Conservation (phyloP, 768 basidiomycete genomes). For the Termitomyces sp. region DNA sequence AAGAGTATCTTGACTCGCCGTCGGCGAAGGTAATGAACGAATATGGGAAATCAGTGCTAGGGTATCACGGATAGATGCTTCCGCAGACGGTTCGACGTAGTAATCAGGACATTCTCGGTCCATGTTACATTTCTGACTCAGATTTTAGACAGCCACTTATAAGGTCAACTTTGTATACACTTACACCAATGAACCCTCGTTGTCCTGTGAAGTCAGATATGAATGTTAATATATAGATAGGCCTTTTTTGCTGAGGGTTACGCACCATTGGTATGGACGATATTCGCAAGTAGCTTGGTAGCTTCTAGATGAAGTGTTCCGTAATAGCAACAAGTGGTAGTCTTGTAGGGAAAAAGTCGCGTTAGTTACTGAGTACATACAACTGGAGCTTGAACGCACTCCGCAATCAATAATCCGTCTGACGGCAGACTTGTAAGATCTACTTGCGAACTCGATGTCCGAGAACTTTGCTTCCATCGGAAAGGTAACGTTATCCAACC, state of each 20-base stretch:
- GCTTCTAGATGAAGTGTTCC: slow-evolving; percentile 76
- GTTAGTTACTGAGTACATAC: slow-evolving; percentile 2
- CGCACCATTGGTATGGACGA: slow-evolving; percentile 57
- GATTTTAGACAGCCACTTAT: neutral
- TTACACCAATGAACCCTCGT: slow-evolving; percentile 80
- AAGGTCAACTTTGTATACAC: slow-evolving; percentile 19
- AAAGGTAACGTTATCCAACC: slow-evolving; percentile 83
- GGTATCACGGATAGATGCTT: slow-evolving; percentile 59
- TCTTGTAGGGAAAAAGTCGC: slow-evolving; percentile 38
- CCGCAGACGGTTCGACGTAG: slow-evolving; percentile 62
- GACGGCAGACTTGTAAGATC: slow-evolving; percentile 68
- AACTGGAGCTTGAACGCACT: slow-evolving; percentile 40
- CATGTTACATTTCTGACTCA: slow-evolving; percentile 82
- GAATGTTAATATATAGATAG: neutral
- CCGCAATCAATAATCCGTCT: slow-evolving; percentile 66
- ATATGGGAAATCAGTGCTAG: slow-evolving; percentile 65
- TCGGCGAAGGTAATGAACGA: slow-evolving; percentile 38
- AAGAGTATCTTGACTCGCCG: slow-evolving; percentile 20
- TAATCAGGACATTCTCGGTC: slow-evolving; percentile 63
- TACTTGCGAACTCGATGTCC: slow-evolving; percentile 63
- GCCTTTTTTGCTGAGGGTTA: neutral
- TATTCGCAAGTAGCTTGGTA: slow-evolving; percentile 77
- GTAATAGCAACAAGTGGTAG: slow-evolving; percentile 93
- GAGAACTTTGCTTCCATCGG: slow-evolving; percentile 78
- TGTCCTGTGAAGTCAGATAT: slow-evolving; percentile 40